phyloP scores from a whole-genome alignment of 441 rosid species.

The Populus hybrid region DNA sequence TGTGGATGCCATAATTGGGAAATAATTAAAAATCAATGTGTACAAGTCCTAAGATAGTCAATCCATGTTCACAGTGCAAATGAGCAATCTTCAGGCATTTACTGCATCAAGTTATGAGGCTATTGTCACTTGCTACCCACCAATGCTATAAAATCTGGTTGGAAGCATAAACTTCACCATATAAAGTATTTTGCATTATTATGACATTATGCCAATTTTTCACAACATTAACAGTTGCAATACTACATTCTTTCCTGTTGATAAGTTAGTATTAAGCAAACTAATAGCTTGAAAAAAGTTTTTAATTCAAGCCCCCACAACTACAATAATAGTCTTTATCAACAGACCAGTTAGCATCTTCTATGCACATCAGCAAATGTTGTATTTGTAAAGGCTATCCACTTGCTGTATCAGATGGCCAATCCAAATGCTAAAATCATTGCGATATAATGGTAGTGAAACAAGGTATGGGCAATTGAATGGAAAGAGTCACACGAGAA shows the following conservation, averaged over 20 bases:
- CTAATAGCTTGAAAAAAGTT: background rate
- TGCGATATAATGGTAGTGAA: background rate
- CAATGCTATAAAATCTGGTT: background rate
- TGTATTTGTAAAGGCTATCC: background rate
- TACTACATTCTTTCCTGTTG: background rate
- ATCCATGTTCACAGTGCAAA: background rate
- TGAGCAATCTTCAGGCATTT: background rate
- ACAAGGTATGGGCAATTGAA: background rate
- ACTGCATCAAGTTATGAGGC: background rate
- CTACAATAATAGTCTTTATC: background rate
- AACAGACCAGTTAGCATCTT: background rate
- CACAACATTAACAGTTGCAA: background rate
- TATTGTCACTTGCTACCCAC: slow-evolving; percentile 11
- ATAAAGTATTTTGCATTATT: background rate
- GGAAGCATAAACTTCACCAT: background rate
- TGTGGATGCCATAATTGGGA: background rate
- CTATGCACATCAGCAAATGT: background rate
- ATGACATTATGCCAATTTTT: background rate
- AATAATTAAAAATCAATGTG: background rate
- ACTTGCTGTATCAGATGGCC: background rate
- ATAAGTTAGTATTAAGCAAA: background rate
- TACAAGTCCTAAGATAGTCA: background rate
- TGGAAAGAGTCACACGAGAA: background rate
- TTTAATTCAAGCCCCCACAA: slow-evolving; percentile 10
- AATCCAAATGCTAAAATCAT: background rate